Base-by-base conservation (phyloP, 2,329 filamentous ascomycete genomes). In the Penicillium sp. region DNA sequence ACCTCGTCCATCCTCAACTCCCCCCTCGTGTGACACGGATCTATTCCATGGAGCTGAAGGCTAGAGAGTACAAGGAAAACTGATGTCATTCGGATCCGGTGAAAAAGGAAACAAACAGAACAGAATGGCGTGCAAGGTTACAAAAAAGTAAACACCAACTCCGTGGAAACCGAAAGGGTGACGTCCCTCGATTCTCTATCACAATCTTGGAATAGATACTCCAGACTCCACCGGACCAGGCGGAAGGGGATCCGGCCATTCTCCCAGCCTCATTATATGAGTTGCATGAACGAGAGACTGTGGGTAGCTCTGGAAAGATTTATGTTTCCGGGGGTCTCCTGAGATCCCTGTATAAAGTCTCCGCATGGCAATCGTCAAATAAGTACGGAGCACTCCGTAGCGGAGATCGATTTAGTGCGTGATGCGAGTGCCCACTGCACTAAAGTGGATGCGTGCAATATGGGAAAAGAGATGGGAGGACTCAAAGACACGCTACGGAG, bases 331-430 rank as follows among this genome's bases (percentile, higher is more conserved):
- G 11, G 26, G 32, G 16, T n/a, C n/a, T 27, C 14, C 19, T 39
- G n/a, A 35, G 19, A 29, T 45, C 40, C 30, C 4, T 13, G 38
- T 45, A 53, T 23, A 50, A 49, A 27, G 39, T 32, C 14, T 44
- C 51, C 46, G 51, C 32, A 11, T 48, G 51, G 49, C 18, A 34
- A 46, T 11, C 7, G 34, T 43, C 32, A 53, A 44, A 44, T 53
- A 53, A 50, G 40, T 44, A 23, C 23, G 23, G 23, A 23, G 23
- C 5, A 23, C 23, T 23, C 23, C 23, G 23, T 23, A 41, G 45
- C 40, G 39, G 34, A 54, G 51, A 54, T 54, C 51, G 39, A 18
- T 35, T 48, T 48, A 53, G 45, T 48, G 34, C 47, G 7, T 6
- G 19, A 23, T 23, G 23, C 23, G 26, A 18, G n/a, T 32, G 16